Base-by-base conservation (phyloP, 1,284 basidiomycete genomes). In the Volvariella volvacea region DNA sequence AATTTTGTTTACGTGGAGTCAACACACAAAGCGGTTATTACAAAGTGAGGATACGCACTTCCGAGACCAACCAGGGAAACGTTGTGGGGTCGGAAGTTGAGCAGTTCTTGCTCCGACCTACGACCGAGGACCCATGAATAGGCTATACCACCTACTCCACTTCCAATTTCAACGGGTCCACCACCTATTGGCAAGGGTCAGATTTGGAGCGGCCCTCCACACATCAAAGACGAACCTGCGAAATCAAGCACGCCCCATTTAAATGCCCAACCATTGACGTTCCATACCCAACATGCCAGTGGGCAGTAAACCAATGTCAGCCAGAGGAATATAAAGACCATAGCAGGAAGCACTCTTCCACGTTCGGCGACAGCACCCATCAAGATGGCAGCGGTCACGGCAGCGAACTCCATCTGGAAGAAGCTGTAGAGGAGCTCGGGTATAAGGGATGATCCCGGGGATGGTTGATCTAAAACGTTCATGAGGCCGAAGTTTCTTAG, bases 1-100 rank as follows among this genome's bases (percentile, higher is more conserved):
- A 45, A 16, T n/a, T n/a, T n/a, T n/a, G n/a, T n/a, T n/a, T n/a
- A 46, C 52, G 82, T 77, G 4, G 80, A 84, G 43, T 52, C n/a
- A 48, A 28, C 22, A 32, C 14, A 43, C 51, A 43, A n/a, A 15
- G 25, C 6, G 33, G 44, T 8, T 49, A 52, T 82, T 65, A 49
- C 73, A n/a, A n/a, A n/a, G 28, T 9, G 14, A 33, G 34, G 22
- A 38, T 9, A 59, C 66, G 48, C 45, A 67, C 66, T 94, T 50
- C 94, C 94, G 42, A 97, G 78, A 45, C 83, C 84, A 55, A 96
- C 88, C 63, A 93, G 71, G 22, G 86, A 86, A 15, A 96, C 91
- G 60, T 95, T 96, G 64, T 94, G 91, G 7, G 93, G 93, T 50
- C 92, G 82, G 72, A 93, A 96, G 56, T 93, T 86, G 53, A 90